Conservation (phyloP, 1,284 basidiomycete genomes). For the Leccinum huronense region DNA sequence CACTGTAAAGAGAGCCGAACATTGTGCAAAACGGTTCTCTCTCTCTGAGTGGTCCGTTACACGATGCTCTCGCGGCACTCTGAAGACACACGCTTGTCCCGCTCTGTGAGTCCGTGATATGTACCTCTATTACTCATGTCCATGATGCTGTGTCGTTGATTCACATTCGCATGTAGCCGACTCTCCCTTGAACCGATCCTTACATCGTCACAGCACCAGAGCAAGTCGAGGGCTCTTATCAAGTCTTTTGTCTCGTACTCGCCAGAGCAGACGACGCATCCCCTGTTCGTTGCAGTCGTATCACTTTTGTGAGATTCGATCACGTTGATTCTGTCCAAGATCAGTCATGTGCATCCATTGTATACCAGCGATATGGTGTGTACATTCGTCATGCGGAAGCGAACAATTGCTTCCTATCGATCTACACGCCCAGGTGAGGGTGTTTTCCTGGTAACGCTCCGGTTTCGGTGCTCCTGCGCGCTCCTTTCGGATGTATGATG, state of each 20-base stretch:
- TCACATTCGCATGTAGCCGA: slow-evolving; percentile 27
- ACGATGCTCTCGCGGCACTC: no score
- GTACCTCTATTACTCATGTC: no score
- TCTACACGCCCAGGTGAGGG: slow-evolving; percentile 37
- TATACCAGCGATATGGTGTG: slow-evolving; percentile 32
- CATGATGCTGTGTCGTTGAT: slow-evolving; percentile 12
- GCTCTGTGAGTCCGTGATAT: no score
- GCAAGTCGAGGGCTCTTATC: slow-evolving; percentile 14
- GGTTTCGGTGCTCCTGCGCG: slow-evolving; percentile 43
- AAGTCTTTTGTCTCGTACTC: slow-evolving; percentile 53
- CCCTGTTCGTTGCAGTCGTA: slow-evolving; percentile 49
- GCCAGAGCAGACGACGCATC: slow-evolving; percentile 52
- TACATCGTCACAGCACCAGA: slow-evolving; percentile 38
- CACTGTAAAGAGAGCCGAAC: no score
- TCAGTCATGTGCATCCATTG: slow-evolving; percentile 39
- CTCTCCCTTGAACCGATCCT: slow-evolving; percentile 47
- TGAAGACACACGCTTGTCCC: no score
- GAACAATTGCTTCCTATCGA: slow-evolving; percentile 54
- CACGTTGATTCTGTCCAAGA: neutral
- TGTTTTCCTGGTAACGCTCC: slow-evolving; percentile 52
- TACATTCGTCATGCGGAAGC: slow-evolving; percentile 38
- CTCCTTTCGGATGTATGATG: slow-evolving; percentile 1
- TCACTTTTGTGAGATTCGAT: slow-evolving; percentile 60
- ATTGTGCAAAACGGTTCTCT: no score
- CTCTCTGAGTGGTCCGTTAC: no score